These are phyloP conservation scores for Trichoderma lentiforme DNA, from an alignment of 2,329 filamentous ascomycete genomes.

Conservation along the genomic window DNA sequence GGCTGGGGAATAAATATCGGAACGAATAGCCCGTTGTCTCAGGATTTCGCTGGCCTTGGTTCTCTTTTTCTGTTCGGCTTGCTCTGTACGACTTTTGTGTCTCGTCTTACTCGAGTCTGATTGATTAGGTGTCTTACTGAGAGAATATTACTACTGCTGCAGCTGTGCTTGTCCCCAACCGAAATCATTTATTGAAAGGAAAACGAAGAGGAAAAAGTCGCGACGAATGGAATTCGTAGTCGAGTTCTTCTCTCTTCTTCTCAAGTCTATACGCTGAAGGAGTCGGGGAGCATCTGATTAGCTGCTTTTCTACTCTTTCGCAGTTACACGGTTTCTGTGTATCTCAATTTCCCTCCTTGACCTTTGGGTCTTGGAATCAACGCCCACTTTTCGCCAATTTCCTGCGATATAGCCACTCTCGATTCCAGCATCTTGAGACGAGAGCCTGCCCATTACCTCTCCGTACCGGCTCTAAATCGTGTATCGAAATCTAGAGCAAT, in stretches of 20 bases:
- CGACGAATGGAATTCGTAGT: slow-evolving; percentile 28
- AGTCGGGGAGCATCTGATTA: neutral
- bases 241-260: slow-evolving; percentile 27
- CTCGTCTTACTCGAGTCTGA: neutral
- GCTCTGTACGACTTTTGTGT: neutral
- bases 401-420: neutral
- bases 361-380: neutral
- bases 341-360: neutral
- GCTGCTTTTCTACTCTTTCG: neutral
- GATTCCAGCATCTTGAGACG: neutral
- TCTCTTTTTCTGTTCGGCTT: neutral
- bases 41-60: neutral
- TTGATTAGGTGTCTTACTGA: neutral
- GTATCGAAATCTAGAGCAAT: neutral
- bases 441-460: neutral
- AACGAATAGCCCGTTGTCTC: neutral
- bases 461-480: neutral
- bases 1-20: neutral
- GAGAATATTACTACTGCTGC: neutral
- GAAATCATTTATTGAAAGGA: neutral
- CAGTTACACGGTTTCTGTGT: neutral
- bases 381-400: neutral
- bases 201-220: neutral
- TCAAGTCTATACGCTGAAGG: slow-evolving; percentile 27
- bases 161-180: neutral